phyloP scores from a whole-genome alignment of 2,329 filamentous ascomycete genomes.

The Meredithiella fracta region DNA sequence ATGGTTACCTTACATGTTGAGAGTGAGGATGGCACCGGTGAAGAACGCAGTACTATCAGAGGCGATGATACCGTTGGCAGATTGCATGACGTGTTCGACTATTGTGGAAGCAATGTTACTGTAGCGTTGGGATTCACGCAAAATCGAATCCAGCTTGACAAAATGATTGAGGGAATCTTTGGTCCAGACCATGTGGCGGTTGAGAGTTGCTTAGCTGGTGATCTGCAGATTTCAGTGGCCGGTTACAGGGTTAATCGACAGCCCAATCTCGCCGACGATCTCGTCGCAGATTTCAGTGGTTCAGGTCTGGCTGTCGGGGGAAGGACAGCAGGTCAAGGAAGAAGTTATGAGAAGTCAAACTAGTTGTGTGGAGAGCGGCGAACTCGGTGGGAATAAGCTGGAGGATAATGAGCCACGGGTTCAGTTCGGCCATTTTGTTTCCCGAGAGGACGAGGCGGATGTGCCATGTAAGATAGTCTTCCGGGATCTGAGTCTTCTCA shows the following conservation, averaged over 20 bases:
- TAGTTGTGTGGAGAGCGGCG: constrained; percentile 42
- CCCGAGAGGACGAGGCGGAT: constrained; percentile 35
- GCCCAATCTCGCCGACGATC: constrained; percentile 20
- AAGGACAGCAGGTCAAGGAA: constrained; percentile 33
- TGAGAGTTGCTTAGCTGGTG: neutral
- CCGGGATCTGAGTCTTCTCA: constrained; percentile 22
- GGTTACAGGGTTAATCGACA: neutral
- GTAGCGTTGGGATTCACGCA: constrained; percentile 35
- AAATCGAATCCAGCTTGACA: constrained; percentile 32
- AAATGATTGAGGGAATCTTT: constrained; percentile 29
- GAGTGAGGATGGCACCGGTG: constrained; percentile 26
- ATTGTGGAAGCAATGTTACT: constrained; percentile 32
- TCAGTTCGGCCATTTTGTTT: constrained; percentile 26
- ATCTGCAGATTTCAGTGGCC: neutral
- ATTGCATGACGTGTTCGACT: constrained; percentile 30
- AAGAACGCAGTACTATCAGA: constrained; percentile 30
- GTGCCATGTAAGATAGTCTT: constrained; percentile 42
- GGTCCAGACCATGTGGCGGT: constrained; percentile 25
- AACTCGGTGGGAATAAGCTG: constrained; percentile 40
- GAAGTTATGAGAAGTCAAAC: constrained; percentile 31
- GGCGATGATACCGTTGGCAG: constrained; percentile 22
- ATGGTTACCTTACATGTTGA: constrained; percentile 30
- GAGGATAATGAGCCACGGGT: constrained; percentile 31
- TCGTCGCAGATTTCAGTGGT: constrained; percentile 29
- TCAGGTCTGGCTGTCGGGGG: constrained; percentile 22